A percentile compares a stretch with the other conserved stretches of the same genome.
Evolutionary conservation across 139 green algal species (phyloP).

Genomic region (Marvania coccoides): DNA sequence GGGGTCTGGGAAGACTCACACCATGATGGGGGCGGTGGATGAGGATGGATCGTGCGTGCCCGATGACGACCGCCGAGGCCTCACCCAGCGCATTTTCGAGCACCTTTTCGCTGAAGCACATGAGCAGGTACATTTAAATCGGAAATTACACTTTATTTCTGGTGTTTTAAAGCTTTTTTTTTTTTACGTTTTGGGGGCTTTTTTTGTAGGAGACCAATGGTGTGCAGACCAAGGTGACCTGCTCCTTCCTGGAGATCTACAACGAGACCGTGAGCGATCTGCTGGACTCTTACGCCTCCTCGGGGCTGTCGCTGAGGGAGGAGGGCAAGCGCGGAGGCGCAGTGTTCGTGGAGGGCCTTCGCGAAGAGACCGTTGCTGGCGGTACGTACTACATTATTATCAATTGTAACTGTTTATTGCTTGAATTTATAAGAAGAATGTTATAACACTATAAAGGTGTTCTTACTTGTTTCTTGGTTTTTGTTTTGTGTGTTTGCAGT

Average conservation of each 20-base stretch:
- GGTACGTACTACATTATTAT: too few species aligned
- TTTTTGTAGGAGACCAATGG: not conserved
- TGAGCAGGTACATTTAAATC: conserved; percentile 31
- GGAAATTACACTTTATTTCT: too few species aligned
- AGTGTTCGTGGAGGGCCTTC: conserved; percentile 77
- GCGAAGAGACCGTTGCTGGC: conserved; percentile 33
- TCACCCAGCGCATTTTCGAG: conserved; percentile 78
- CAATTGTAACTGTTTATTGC: too few species aligned
- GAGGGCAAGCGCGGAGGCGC: conserved; percentile 50
- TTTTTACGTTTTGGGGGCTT: too few species aligned
- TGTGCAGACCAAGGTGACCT: not conserved
- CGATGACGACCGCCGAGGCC: conserved; percentile 32
- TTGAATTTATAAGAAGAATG: too few species aligned
- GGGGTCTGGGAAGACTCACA: conserved; percentile 71
- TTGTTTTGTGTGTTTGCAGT: conserved; percentile 58
- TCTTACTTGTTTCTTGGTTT: not conserved
- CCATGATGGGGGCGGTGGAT: conserved; percentile 49
- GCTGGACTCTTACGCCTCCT: conserved; percentile 35
- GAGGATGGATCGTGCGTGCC: not conserved
- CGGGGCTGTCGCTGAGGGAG: conserved; percentile 58
- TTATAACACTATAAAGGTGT: not conserved
- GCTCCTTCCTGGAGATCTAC: conserved; percentile 43
- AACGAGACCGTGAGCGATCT: conserved; percentile 90
- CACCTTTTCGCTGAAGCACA: conserved; percentile 54
- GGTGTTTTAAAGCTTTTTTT: too few species aligned